These are phyloP conservation scores for Betula pendula DNA, from an alignment of 306 rosid species.

Conservation along the genomic window DNA sequence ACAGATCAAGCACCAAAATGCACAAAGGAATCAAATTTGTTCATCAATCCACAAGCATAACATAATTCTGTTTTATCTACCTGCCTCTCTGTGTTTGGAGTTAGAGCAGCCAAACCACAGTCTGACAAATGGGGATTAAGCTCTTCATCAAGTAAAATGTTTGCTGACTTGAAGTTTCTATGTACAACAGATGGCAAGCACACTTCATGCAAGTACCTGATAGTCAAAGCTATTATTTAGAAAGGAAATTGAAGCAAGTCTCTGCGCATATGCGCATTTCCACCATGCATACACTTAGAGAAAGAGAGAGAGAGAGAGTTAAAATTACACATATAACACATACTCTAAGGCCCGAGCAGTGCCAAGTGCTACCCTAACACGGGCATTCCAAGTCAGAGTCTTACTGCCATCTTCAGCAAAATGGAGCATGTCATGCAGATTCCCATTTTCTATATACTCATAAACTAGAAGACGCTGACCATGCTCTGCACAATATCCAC, in stretches of 20 bases:
- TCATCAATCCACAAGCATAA: constrained; percentile 19
- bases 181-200: constrained; percentile 95
- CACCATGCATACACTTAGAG: neutral
- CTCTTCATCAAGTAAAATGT: constrained; percentile 91
- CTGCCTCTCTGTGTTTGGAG: constrained; percentile 89
- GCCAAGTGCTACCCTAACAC: constrained; percentile 96
- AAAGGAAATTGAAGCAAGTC: constrained; percentile 6
- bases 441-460: constrained; percentile 76
- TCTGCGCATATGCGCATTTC: constrained; percentile 9
- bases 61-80: constrained; percentile 25
- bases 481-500: constrained; percentile 89
- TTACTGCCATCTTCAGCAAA: constrained; percentile 76
- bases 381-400: constrained; percentile 88
- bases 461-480: constrained; percentile 94
- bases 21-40: constrained; percentile 17
- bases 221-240: constrained; percentile 22
- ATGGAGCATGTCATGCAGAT: constrained; percentile 91
- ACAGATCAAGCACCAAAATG: constrained; percentile 9
- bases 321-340: constrained; percentile 41
- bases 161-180: constrained; percentile 96
- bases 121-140: constrained; percentile 91
- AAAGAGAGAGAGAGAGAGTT: constrained; percentile 12
- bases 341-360: constrained; percentile 98
- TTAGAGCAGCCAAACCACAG: constrained; percentile 82
- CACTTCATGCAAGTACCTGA: constrained; percentile 98